phyloP scores from a whole-genome alignment of 257 asterid species.

The Salvia splendens region DNA sequence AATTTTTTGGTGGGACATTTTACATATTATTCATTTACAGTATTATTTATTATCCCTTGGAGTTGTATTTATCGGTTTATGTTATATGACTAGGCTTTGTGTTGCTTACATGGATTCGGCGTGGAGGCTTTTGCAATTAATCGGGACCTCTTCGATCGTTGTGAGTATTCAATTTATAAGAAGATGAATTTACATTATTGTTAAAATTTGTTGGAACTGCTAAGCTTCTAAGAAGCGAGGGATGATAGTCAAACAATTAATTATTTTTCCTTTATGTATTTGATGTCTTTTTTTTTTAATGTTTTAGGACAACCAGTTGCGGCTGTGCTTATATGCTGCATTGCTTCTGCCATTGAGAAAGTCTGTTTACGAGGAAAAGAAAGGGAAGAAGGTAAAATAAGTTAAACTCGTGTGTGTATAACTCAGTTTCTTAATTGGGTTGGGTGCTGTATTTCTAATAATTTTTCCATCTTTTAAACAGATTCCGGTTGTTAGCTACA shows the following conservation, averaged over 20 bases:
- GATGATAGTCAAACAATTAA: background rate
- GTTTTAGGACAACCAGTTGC: slow-evolving; percentile 61
- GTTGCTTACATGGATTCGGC: slow-evolving; percentile 66
- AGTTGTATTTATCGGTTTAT: slow-evolving; percentile 8
- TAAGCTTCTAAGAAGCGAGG: too few relatives aligned
- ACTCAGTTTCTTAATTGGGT: background rate
- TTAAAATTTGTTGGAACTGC: too few relatives aligned
- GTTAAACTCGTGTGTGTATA: background rate
- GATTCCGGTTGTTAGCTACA: slow-evolving; percentile 67
- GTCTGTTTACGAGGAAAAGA: slow-evolving; percentile 60
- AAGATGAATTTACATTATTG: background rate
- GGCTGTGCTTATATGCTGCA: slow-evolving; percentile 82
- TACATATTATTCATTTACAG: too few relatives aligned
- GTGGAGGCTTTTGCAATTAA: slow-evolving; percentile 58
- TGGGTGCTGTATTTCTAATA: background rate
- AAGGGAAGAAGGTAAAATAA: slow-evolving; percentile 62
- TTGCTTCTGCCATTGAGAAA: slow-evolving; percentile 69
- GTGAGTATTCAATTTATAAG: slow-evolving; percentile 48
- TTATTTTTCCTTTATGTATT: background rate
- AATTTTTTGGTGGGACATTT: too few relatives aligned
- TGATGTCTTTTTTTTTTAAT: background rate
- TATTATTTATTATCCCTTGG: background rate
- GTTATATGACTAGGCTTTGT: slow-evolving; percentile 51
- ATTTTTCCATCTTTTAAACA: slow-evolving; percentile 34
- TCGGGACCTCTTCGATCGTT: slow-evolving; percentile 54